These are phyloP conservation scores for Tremellales sp. DNA, from an alignment of 1,284 basidiomycete species.

Conservation along the genomic window DNA sequence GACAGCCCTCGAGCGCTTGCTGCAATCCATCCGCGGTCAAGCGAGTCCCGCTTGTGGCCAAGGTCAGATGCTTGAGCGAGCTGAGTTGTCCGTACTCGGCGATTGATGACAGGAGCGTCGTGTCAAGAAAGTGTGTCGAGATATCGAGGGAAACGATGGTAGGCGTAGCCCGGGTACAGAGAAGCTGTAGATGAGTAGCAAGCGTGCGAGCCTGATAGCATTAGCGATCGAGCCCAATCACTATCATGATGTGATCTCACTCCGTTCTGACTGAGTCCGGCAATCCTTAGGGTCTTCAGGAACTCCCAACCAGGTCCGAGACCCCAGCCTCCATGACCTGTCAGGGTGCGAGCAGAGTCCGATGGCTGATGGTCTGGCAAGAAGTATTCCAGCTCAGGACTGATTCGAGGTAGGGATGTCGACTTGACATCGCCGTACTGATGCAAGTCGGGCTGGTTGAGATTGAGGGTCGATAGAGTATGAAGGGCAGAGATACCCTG, in stretches of 20 bases:
- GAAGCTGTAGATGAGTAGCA: slow-evolving; percentile 16
- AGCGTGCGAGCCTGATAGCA: slow-evolving; percentile 24
- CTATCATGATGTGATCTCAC: slow-evolving; percentile 11
- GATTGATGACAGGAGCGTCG: slow-evolving; percentile 16
- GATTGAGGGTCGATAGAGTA: too few species aligned
- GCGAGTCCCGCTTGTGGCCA: slow-evolving; percentile 25
- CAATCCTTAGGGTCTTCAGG: slow-evolving; percentile 18
- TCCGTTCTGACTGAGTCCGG: slow-evolving; percentile 13
- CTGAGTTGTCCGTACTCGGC: slow-evolving; percentile 18
- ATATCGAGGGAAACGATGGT: slow-evolving; percentile 10
- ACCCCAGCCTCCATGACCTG: slow-evolving; percentile 5
- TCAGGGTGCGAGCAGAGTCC: not conserved
- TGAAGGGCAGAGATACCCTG: too few species aligned
- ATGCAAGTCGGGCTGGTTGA: not conserved
- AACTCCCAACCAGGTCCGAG: slow-evolving; percentile 28
- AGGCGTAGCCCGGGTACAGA: slow-evolving; percentile 4
- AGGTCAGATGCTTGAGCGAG: slow-evolving; percentile 17
- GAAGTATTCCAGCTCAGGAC: not conserved
- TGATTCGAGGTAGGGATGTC: slow-evolving; percentile 1
- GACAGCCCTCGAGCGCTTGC: slow-evolving; percentile 18
- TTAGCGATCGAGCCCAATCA: too few species aligned
- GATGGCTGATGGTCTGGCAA: not conserved
- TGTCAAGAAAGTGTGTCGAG: slow-evolving; percentile 28
- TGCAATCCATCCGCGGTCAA: slow-evolving; percentile 23
- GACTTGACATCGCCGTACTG: too few species aligned